phyloP scores from a whole-genome alignment of 2,329 filamentous ascomycete species.

The Laburnicola sp. region DNA sequence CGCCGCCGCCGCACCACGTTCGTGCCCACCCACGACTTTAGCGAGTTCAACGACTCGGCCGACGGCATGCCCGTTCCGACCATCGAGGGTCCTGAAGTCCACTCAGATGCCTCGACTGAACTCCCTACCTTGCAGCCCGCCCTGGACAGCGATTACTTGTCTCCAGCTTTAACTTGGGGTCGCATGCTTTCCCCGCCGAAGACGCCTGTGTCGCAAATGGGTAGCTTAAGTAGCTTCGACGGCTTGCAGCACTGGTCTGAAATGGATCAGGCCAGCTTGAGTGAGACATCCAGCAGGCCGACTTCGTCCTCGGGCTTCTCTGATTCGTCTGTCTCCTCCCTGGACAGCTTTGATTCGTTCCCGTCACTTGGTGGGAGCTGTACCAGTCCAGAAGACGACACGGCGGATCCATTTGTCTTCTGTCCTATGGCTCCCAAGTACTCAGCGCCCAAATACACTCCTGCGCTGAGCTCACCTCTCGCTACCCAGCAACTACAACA shows the following conservation, averaged over 20 bases:
- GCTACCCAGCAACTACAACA: constrained; percentile 31
- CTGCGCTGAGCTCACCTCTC: constrained; percentile 37
- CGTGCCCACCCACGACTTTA: constrained; percentile 27
- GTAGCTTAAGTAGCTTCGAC: constrained; percentile 33
- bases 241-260: constrained; percentile 38
- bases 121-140: constrained; percentile 29
- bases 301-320: constrained; percentile 62
- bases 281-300: constrained; percentile 56
- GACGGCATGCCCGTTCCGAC: constrained; percentile 50
- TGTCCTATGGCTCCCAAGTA: constrained; percentile 40
- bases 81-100: constrained; percentile 53
- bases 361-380: constrained; percentile 63
- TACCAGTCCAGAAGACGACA: constrained; percentile 63
- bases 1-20: constrained; percentile 50
- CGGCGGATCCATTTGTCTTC: constrained; percentile 59
- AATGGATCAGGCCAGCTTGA: constrained; percentile 35
- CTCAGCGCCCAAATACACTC: constrained; percentile 31
- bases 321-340: constrained; percentile 65
- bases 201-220: constrained; percentile 51
- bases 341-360: constrained; percentile 59
- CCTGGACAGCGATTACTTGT: constrained; percentile 46
- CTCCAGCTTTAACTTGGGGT: constrained; percentile 42
- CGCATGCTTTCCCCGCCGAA: constrained; percentile 53
- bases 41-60: constrained; percentile 22
- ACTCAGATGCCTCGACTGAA: constrained; percentile 30